Conservation (phyloP, 371 early-diverging fungal genomes). For the Actinomortierella ambigua region DNA sequence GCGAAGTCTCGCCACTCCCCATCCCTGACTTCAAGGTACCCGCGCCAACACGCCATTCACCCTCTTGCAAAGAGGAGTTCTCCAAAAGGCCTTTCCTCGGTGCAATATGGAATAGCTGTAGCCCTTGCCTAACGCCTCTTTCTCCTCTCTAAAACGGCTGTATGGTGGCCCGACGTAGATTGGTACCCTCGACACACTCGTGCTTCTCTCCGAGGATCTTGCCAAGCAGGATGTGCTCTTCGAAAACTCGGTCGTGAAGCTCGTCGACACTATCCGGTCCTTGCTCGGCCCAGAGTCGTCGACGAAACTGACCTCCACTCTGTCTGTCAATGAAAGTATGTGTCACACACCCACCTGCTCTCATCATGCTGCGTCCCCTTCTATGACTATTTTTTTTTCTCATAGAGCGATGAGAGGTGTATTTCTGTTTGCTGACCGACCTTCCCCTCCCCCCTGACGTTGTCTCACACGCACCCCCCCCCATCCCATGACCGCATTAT, state of each 20-base stretch:
- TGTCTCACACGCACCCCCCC: background rate
- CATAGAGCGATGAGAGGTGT: background rate
- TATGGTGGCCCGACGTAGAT: no score
- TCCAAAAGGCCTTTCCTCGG: background rate
- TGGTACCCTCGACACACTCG: slow-evolving; percentile 92
- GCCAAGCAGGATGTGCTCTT: slow-evolving; percentile 80
- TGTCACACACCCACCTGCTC: slow-evolving; percentile 5
- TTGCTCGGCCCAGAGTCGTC: slow-evolving; percentile 58
- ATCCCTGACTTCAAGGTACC: slow-evolving; percentile 78
- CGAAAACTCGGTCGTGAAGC: slow-evolving; percentile 77
- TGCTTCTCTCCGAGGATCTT: slow-evolving; percentile 92
- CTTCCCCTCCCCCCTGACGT: background rate
- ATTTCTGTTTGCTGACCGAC: no score
- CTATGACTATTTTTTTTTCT: slow-evolving; percentile 5
- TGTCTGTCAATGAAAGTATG: slow-evolving; percentile 87
- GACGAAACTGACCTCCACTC: slow-evolving; percentile 59
- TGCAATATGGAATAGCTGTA: background rate
- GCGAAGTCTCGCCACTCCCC: slow-evolving; percentile 69
- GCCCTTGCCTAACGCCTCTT: slow-evolving; percentile 14
- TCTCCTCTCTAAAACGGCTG: slow-evolving; percentile 2
- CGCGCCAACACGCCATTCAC: background rate
- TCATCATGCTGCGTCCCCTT: no score
- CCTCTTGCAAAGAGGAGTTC: background rate
- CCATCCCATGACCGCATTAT: slow-evolving; percentile 5
- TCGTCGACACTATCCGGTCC: slow-evolving; percentile 77